Base-by-base conservation (phyloP, 352 stramenopile species). In the Phytopythium cucurbitacearum region DNA sequence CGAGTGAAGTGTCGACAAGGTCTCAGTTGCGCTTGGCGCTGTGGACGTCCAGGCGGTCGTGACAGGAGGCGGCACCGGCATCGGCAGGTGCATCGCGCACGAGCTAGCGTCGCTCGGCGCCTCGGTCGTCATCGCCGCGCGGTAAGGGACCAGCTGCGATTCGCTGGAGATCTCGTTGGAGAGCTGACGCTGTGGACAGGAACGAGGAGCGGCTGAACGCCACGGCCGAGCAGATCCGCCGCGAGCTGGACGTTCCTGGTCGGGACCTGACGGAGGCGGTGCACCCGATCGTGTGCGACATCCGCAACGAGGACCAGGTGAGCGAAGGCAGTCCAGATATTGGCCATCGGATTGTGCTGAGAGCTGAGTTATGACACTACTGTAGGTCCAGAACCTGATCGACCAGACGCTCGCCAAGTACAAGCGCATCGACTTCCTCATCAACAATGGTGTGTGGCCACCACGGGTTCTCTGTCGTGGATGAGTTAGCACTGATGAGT, bases 361-460 rank as follows among this genome's bases (percentile, higher is more conserved):
- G 12, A 13, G 8, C 38, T 9, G 8, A 41, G 12, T 2, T 41
- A 41, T 33, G 21, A 9, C 3, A 51, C 7, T 56, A 15, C 21
- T 21, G 15, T 48, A 93, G 59, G 81, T 96, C 48, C 53, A 76
- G 40, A 73, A 75, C 44, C 69, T 96, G 33, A 54, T 93, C n/a
- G 71, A 83, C 44, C 69, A 73, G 38, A 83, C 73, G 36, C 56
- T 98, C 44, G 64, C 80, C 57, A 87, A 79, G 53, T 96, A 81
- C 64, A 80, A 86, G 47, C 73, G 80, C 32, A 72, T 98, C 34
- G 78, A 98, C 65, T 89, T 97, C 47, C 67, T 98, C 33, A 73
- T 98, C 12, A 98, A 98, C 71, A 98, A 98, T 63, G 90, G 76
- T 85, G 38, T 15, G 53, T 28, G 1, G 21, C 10, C 21, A 28